Evolutionary conservation across 805 yeast species (phyloP), one percentile per base, ranked within the genome.

Genomic region (Metschnikowia orientalis): DNA sequence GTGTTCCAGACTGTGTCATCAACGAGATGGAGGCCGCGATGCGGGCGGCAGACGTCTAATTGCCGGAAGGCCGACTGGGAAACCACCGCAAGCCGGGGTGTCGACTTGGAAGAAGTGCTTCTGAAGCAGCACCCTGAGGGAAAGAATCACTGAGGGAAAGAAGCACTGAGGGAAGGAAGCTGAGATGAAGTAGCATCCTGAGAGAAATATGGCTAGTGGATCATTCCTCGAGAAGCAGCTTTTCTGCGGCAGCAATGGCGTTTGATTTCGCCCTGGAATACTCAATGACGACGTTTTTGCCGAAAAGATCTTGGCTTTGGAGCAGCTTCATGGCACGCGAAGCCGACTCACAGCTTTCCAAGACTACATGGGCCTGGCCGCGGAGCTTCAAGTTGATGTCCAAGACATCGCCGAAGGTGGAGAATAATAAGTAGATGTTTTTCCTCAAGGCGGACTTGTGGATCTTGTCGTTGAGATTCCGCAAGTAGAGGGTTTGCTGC

Each of bases 1-100:
- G 96, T 1, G 89, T 89, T 2, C 95, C 95, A 1, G 96, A 89
- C 57, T 81, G 89, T 42, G 80, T 86, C 1, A 56, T 74, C 19
- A 77, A 79, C 48, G 73, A 81, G 3, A 67, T 82, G 34, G 71
- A 68, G 30, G 74, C 68, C 36, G 92, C 89, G 10, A 37, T 46
- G 25, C 26, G 16, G 23, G 25, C 20, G 6, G 25, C 33, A 30
- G 28, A 20, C 10, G 18, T n/a, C n/a, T n/a, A n/a, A n/a, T n/a
- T n/a, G n/a, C n/a, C n/a, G n/a, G n/a, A n/a, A n/a, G n/a, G n/a
- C n/a, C n/a, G n/a, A n/a, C n/a, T n/a, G n/a, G n/a, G n/a, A n/a
- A n/a, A n/a, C n/a, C n/a, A n/a, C n/a, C n/a, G n/a, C n/a, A n/a
- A n/a, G n/a, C n/a, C n/a, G n/a, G n/a, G n/a, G n/a, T n/a, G n/a